phyloP scores from a whole-genome alignment of 78 protist genomes.

The Carpediemonas membranifera region DNA sequence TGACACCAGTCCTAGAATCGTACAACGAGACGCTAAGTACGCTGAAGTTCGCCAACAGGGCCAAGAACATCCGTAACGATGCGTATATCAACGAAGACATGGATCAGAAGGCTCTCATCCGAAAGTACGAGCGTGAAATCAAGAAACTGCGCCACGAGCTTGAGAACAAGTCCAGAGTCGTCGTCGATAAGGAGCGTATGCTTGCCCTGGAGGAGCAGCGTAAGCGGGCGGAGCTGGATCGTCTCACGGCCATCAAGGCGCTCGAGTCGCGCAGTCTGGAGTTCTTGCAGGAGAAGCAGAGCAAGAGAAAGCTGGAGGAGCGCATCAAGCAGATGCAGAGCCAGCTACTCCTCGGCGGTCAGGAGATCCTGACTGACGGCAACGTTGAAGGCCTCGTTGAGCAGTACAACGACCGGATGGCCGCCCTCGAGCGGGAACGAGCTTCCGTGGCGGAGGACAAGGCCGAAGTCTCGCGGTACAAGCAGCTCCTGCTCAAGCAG shows the following conservation, averaged over 20 bases:
- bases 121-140: constrained; percentile 40
- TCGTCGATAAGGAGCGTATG: constrained; percentile 26
- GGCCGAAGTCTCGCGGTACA: constrained; percentile 39
- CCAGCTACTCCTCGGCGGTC: constrained; percentile 15
- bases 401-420: constrained; percentile 19
- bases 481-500: constrained; percentile 51
- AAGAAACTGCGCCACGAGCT: constrained; percentile 29
- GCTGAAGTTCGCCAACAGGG: constrained; percentile 56
- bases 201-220: constrained; percentile 44
- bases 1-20: constrained; percentile 39
- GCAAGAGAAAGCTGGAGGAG: constrained; percentile 29
- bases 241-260: constrained; percentile 22
- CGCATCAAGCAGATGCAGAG: constrained; percentile 17
- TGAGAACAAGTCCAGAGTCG: not conserved
- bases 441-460: constrained; percentile 32
- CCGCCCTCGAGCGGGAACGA: constrained; percentile 36
- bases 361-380: not conserved
- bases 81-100: constrained; percentile 51
- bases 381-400: constrained; percentile 3
- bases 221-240: constrained; percentile 34
- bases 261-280: constrained; percentile 15
- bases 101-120: constrained; percentile 25
- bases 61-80: constrained; percentile 54
- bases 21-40: constrained; percentile 37
- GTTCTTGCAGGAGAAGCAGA: constrained; percentile 22